phyloP scores from a whole-genome alignment of 768 basidiomycete species.

The Pulveroboletus sp. region DNA sequence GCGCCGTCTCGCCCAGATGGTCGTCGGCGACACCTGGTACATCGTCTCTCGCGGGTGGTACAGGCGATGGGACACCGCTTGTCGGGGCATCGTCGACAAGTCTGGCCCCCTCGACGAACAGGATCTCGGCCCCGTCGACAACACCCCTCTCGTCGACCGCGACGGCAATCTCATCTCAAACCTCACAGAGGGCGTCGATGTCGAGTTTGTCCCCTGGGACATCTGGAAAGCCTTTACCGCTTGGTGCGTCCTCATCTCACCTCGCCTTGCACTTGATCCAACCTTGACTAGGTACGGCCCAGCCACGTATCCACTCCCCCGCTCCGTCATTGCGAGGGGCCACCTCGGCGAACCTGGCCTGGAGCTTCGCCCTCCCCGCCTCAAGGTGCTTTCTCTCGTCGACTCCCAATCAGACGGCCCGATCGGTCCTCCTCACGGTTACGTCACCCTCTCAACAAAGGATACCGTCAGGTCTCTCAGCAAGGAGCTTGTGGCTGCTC shows the following conservation, averaged over 20 bases:
- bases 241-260: slow-evolving; percentile 43
- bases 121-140: slow-evolving; percentile 74
- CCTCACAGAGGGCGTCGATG: slow-evolving; percentile 62
- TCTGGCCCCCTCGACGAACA: slow-evolving; percentile 59
- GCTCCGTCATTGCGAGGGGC: slow-evolving; percentile 65
- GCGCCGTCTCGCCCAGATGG: slow-evolving; percentile 48
- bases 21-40: slow-evolving; percentile 75
- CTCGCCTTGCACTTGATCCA: neutral
- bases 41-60: slow-evolving; percentile 72
- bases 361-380: slow-evolving; percentile 69
- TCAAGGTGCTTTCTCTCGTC: slow-evolving; percentile 53
- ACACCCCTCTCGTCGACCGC: slow-evolving; percentile 58
- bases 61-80: slow-evolving; percentile 71
- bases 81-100: slow-evolving; percentile 67
- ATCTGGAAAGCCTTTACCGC: slow-evolving; percentile 66
- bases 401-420: slow-evolving; percentile 25
- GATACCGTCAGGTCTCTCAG: slow-evolving; percentile 46
- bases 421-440: slow-evolving; percentile 30
- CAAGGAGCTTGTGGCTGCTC: slow-evolving; percentile 38
- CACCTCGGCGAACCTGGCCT: slow-evolving; percentile 47
- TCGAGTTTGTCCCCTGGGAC: slow-evolving; percentile 70
- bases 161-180: slow-evolving; percentile 43
- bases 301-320: slow-evolving; percentile 53
- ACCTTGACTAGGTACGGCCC: slow-evolving; percentile 67
- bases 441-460: slow-evolving; percentile 49